Evolutionary conservation across 2,329 filamentous ascomycete species (phyloP).

Genomic region (Alternaria sp.): DNA sequence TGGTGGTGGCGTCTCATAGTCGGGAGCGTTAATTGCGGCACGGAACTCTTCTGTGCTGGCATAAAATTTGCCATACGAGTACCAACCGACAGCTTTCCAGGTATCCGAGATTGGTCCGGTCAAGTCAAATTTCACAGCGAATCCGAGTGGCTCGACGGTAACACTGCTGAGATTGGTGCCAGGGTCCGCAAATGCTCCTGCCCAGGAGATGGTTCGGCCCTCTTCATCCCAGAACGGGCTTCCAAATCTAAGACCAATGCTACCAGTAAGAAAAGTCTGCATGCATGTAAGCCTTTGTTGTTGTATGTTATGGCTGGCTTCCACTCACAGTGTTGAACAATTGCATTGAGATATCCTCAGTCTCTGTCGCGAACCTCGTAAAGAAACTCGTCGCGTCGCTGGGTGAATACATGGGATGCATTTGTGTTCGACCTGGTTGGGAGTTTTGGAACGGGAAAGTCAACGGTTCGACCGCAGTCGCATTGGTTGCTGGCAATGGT

Average conservation of each 20-base stretch:
- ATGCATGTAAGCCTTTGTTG: neutral
- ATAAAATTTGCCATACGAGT: conserved; percentile 63
- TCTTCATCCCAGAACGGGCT: conserved; percentile 40
- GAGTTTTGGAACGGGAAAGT: conserved; percentile 30
- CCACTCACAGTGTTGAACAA: conserved; percentile 33
- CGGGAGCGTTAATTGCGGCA: conserved; percentile 50
- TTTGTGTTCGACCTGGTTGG: conserved; percentile 18
- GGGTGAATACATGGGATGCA: conserved; percentile 13
- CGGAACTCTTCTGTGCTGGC: conserved; percentile 57
- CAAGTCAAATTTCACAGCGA: conserved; percentile 54
- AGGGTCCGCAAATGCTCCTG: conserved; percentile 53
- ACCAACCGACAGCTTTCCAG: conserved; percentile 61
- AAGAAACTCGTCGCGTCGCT: conserved; percentile 14
- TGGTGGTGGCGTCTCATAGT: conserved; percentile 55
- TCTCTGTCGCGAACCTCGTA: conserved; percentile 13
- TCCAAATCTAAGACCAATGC: conserved; percentile 32
- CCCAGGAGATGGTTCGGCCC: conserved; percentile 56
- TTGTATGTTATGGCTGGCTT: neutral
- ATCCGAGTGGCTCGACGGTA: conserved; percentile 56
- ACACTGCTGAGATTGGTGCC: conserved; percentile 50
- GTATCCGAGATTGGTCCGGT: conserved; percentile 59
- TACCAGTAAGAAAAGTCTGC: conserved; percentile 23
- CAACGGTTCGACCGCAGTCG: conserved; percentile 39
- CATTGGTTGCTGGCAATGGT: conserved; percentile 55
- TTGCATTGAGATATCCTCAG: conserved; percentile 27